Percentiles rank a stretch among this genome's conserved stretches.
Evolutionary conservation across 495 filamentous ascomycete genomes (phyloP).

Genomic region (Penicillium paradoxum): DNA sequence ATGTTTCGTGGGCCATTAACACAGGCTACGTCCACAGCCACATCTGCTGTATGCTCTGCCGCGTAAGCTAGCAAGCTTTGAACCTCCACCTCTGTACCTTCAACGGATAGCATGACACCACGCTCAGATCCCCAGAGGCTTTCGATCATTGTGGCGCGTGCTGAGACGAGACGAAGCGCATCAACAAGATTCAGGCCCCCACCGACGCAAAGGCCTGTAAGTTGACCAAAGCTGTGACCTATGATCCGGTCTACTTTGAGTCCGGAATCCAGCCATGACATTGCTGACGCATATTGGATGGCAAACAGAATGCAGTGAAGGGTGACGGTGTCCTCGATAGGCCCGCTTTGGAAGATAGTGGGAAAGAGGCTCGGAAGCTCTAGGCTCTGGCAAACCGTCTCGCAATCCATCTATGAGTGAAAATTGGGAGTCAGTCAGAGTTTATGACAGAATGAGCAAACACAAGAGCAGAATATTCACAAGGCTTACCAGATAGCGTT

Average conservation of each 20-base stretch:
- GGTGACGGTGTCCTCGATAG: constrained; percentile 29
- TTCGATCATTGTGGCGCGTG: constrained; percentile 24
- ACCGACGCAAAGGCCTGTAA: constrained; percentile 45
- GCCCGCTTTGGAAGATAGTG: not conserved
- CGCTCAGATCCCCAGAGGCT: not conserved
- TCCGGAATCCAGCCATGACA: constrained; percentile 47
- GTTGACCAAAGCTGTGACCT: constrained; percentile 53
- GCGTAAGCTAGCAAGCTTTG: not conserved
- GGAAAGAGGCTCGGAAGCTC: not conserved
- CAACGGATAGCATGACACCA: not conserved
- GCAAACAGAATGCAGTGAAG: constrained; percentile 44
- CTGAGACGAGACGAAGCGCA: constrained; percentile 33
- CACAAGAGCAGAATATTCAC: not conserved
- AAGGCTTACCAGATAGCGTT: constrained; percentile 18
- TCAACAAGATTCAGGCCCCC: constrained; percentile 34
- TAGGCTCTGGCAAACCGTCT: not conserved
- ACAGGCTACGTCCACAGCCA: constrained; percentile 36
- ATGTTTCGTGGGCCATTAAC: constrained; percentile 39
- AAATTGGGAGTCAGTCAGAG: not conserved
- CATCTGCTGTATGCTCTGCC: not conserved
- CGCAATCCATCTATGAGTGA: not conserved
- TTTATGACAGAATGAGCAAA: not conserved
- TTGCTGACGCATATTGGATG: constrained; percentile 47
- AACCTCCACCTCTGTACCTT: not conserved
- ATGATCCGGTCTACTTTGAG: constrained; percentile 33